Percentiles rank a stretch among this genome's conserved stretches.
These are phyloP conservation scores for Leishmania mexicana DNA, from an alignment of 208 protist species.

Conservation along the genomic window DNA sequence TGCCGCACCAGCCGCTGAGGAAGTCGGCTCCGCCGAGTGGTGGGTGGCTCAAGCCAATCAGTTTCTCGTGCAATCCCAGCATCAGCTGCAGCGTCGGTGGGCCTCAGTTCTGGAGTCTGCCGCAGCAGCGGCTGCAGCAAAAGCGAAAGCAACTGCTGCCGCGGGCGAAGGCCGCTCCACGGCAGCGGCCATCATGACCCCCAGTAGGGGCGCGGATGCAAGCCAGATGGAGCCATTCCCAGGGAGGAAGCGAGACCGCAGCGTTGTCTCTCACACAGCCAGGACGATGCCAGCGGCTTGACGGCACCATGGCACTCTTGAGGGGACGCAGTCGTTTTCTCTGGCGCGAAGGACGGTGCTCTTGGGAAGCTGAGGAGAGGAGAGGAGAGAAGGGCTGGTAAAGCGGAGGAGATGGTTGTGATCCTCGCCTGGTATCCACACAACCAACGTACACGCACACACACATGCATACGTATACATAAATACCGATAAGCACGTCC, in stretches of 20 bases:
- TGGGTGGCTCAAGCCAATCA: slow-evolving; percentile 49
- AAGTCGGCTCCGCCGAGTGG: slow-evolving; percentile 44
- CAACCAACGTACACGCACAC: neutral
- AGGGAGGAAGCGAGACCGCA: slow-evolving; percentile 7
- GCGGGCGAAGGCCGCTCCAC: neutral
- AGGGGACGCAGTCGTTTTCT: neutral
- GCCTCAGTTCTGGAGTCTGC: slow-evolving; percentile 53
- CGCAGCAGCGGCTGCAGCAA: slow-evolving; percentile 15
- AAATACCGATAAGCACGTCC: neutral
- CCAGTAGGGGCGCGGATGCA: neutral
- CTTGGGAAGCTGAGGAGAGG: neutral
- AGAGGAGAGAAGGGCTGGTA: neutral
- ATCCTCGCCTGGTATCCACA: neutral
- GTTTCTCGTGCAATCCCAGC: slow-evolving; percentile 48
- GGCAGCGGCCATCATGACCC: neutral
- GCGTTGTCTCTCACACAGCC: neutral
- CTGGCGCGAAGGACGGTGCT: neutral
- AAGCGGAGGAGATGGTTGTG: neutral
- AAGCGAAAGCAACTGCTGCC: slow-evolving; percentile 7
- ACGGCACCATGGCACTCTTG: neutral
- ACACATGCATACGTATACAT: neutral
- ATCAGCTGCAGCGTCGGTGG: slow-evolving; percentile 55
- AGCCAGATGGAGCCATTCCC: neutral
- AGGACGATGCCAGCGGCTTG: neutral
- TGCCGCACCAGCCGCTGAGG: neutral